Evolutionary conservation across 805 yeast genomes (phyloP).

Genomic region (Blastobotrys chiropterorum): DNA sequence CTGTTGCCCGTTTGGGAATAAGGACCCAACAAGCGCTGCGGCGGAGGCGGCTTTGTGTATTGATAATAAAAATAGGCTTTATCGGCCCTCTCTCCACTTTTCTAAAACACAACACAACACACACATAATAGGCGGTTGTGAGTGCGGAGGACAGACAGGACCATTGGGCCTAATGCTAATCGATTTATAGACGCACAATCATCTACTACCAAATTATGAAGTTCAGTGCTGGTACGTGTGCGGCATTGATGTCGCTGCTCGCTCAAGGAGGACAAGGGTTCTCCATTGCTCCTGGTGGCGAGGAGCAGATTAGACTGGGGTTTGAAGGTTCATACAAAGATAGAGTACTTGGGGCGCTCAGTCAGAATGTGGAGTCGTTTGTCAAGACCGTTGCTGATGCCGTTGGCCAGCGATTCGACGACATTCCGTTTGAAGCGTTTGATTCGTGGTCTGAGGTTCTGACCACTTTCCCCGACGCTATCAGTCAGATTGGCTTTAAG

Average conservation of each 20-base stretch:
- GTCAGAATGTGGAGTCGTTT: conserved; percentile 4
- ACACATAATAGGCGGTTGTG: background rate
- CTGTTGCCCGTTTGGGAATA: no score
- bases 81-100: background rate
- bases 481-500: conserved; percentile 13
- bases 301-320: background rate
- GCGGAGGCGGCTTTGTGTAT: no score
- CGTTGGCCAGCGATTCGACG: conserved; percentile 6
- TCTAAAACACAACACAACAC: background rate
- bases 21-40: no score
- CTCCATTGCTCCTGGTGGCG: background rate
- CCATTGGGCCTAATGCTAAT: no score
- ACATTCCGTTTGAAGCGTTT: conserved; percentile 18
- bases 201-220: background rate
- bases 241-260: background rate
- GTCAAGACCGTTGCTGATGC: conserved; percentile 3
- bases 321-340: background rate
- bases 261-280: background rate
- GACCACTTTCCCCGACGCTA: conserved; percentile 20
- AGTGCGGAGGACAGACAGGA: background rate
- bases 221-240: background rate
- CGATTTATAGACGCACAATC: no score
- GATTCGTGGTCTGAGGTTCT: conserved; percentile 22
- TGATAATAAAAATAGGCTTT: background rate
- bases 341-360: background rate